Evolutionary conservation across 331 rosid species (phyloP), one percentile per base, ranked within the genome.

Genomic region (Pyracantha coccinea): DNA sequence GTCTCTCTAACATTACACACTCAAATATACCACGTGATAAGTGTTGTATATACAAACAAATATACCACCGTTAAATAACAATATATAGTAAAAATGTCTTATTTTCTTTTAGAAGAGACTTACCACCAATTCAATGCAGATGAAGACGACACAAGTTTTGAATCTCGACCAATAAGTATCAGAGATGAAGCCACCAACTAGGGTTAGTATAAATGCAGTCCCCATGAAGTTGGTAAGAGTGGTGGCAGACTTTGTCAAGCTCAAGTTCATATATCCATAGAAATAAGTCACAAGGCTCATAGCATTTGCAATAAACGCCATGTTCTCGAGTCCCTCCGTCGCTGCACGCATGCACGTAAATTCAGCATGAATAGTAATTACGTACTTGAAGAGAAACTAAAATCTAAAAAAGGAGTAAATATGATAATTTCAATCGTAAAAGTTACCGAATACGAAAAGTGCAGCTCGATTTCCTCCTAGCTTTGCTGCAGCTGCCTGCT

Each of bases 141-240:
- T 83, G 69, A 87, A 90, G 74, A 92, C 59, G 65, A 85, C 82
- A 72, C 91, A 87, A 8, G 94, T 86, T 73, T 83, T 88, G 84
- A 92, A 92, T 82, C 98, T 88, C 19, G 96, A 84, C 32, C 91
- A 60, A 70, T 83, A 92, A 29, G 98, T 88, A 31, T 93, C 98
- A 44, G 81, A 69, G 70, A 93, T 81, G 69, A 89, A 83, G 13
- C 96, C 98, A 0, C 93, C 96, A 20, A 93, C 25, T 0, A 93
- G 88, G 32, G 97, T 41, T 2, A 93, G 86, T 16, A 90, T n/a
- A 59, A 89, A 91, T 1, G 93, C 85, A 68, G 97, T 89, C 60
- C 97, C 98, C 89, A 86, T 7, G 60, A 87, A 84, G 86, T 93
- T 93, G 75, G 98, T 93, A 20, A 93, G 80, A 2, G 95, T 83